Evolutionary conservation across 305 asterid species (phyloP).

Genomic region (Striga hermonthica): DNA sequence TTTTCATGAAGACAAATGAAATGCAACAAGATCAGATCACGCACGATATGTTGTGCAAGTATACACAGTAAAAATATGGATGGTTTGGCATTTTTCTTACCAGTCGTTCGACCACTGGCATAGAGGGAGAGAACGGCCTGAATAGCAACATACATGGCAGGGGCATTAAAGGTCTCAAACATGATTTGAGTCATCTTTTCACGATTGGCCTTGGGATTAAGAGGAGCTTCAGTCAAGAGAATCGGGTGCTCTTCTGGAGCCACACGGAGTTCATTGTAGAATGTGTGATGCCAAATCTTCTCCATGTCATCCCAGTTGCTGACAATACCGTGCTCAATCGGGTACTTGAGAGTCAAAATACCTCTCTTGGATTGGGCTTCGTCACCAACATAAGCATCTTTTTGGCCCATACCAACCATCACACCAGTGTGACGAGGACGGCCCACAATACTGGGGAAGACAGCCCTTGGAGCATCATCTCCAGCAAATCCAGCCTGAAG

Average conservation of each 20-base stretch:
- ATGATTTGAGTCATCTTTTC: slow-evolving; percentile 62
- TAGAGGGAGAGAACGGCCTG: slow-evolving; percentile 84
- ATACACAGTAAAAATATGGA: background rate
- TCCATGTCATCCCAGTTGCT: slow-evolving; percentile 69
- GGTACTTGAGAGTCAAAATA: slow-evolving; percentile 53
- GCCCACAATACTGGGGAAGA: slow-evolving; percentile 84
- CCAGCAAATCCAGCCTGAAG: slow-evolving; percentile 68
- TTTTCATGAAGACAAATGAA: no score
- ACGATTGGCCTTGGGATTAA: slow-evolving; percentile 60
- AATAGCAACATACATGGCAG: slow-evolving; percentile 77
- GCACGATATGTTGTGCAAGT: background rate
- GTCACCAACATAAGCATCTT: slow-evolving; percentile 57
- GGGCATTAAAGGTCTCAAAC: slow-evolving; percentile 58
- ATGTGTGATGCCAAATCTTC: slow-evolving; percentile 59
- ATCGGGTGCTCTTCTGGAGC: slow-evolving; percentile 66
- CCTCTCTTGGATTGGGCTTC: slow-evolving; percentile 70
- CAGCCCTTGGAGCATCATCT: slow-evolving; percentile 90
- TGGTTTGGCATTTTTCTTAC: slow-evolving; percentile 39
- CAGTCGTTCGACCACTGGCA: slow-evolving; percentile 89
- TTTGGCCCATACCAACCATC: slow-evolving; percentile 74
- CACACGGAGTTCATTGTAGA: slow-evolving; percentile 56
- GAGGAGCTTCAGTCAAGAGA: slow-evolving; percentile 62
- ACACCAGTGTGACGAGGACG: slow-evolving; percentile 93
- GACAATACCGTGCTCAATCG: slow-evolving; percentile 62
- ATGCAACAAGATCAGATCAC: no score